Evolutionary conservation across 2,329 filamentous ascomycete species (phyloP), one percentile per base, ranked within the genome.

Genomic region (Thelonectria rubi): DNA sequence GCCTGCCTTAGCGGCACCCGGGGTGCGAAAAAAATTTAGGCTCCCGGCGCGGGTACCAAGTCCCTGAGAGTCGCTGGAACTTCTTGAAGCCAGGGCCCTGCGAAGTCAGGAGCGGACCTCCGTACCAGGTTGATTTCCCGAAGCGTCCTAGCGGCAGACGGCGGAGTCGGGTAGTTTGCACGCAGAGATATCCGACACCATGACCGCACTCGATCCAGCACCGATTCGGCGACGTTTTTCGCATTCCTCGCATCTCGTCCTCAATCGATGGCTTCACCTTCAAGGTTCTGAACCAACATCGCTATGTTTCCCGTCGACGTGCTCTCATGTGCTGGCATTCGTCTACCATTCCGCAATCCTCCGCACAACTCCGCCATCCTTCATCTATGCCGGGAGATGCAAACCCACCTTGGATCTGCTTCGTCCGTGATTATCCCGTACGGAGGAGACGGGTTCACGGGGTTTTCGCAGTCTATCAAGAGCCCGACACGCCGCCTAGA

Each of bases 381-480:
- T n/a, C 47, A 30, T 15, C 24, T 10, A 24, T 18, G 26, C 24
- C 48, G n/a, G 11, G 34, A 37, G 34, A 37, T 14, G 34, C 34
- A 26, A 49, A 30, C 39, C 56, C 43, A 18, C 45, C 21, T 37
- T 40, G 30, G 34, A 55, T 46, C 24, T 21, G 48, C 11, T 42
- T 26, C 48, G 26, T 34, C 34, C 37, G 45, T 26, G 26, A 24
- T 56, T 47, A 32, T 20, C 18, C 24, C 34, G 34, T 46, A 20
- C 34, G 18, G 42, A 26, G 32, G 34, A 52, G 30, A 48, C 58
- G 53, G 58, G 48, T 20, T 53, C 37, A 12, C 59, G 59, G 59
- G 37, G n/a, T n/a, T 51, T 55, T 67, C 69, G 67, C 69, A 65
- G 45, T 54, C 42, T 68, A 60, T 20, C 49, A 69, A 64, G 10